Percentiles rank a stretch among this genome's conserved stretches.
Evolutionary conservation across 257 asterid genomes (phyloP).

Genomic region (Eucommia ulmoides): DNA sequence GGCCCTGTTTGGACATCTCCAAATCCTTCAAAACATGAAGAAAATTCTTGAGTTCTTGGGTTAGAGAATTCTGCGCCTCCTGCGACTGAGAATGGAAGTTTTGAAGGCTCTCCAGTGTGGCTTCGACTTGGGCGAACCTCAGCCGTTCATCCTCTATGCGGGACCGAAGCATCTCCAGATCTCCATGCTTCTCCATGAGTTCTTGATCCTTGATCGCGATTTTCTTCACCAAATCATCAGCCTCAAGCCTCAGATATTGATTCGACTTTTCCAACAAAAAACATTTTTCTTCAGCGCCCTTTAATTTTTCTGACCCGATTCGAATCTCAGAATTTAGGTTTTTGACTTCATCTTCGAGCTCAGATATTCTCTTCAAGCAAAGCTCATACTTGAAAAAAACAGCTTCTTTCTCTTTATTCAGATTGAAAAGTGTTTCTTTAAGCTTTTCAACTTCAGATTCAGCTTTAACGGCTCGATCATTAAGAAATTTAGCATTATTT

Average conservation of each 20-base stretch:
- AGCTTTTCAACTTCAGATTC: constrained; percentile 52
- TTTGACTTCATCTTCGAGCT: constrained; percentile 54
- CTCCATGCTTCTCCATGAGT: constrained; percentile 52
- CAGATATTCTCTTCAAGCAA: constrained; percentile 55
- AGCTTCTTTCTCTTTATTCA: constrained; percentile 56
- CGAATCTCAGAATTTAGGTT: constrained; percentile 44
- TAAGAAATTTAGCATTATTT: constrained; percentile 31
- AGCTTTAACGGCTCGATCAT: constrained; percentile 47
- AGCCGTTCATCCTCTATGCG: constrained; percentile 43
- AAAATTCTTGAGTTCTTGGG: constrained; percentile 42
- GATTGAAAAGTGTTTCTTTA: constrained; percentile 29
- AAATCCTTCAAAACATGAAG: constrained; percentile 47
- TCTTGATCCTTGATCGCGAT: constrained; percentile 67
- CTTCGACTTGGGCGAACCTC: constrained; percentile 44
- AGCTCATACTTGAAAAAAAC: constrained; percentile 39
- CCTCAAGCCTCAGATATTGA: constrained; percentile 51
- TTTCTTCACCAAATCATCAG: constrained; percentile 50
- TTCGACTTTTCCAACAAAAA: constrained; percentile 43
- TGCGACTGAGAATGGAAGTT: constrained; percentile 51
- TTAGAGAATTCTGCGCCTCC: constrained; percentile 56
- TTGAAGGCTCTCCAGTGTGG: constrained; percentile 44
- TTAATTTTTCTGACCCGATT: constrained; percentile 35
- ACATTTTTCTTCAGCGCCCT: constrained; percentile 47
- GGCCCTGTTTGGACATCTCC: constrained; percentile 40
- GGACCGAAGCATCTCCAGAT: constrained; percentile 61